These are phyloP conservation scores for Forsythia suspensa DNA, from an alignment of 257 asterid species.

Conservation along the genomic window DNA sequence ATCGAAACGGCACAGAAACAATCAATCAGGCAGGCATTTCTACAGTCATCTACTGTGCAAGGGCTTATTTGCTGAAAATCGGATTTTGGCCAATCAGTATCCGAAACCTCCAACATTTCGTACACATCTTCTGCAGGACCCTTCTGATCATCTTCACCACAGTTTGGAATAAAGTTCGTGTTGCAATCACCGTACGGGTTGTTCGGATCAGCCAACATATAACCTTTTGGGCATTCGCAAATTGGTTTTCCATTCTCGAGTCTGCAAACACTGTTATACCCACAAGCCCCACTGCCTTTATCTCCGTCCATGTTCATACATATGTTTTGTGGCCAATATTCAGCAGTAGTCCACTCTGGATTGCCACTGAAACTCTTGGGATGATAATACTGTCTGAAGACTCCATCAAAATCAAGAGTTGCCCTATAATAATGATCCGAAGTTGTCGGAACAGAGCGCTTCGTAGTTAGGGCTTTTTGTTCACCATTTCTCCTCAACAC, in stretches of 20 bases:
- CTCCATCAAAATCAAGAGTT: conserved; percentile 50
- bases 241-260: conserved; percentile 32
- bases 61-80: conserved; percentile 35
- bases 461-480: background rate
- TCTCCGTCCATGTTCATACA: conserved; percentile 16
- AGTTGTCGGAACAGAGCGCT: conserved; percentile 12
- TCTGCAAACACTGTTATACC: conserved; percentile 51
- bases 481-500: conserved; percentile 30
- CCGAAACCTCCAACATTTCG: conserved; percentile 23
- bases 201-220: conserved; percentile 33
- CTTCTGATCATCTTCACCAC: conserved; percentile 20
- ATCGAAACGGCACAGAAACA: conserved; percentile 58
- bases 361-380: conserved; percentile 29
- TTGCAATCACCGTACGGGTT: conserved; percentile 41
- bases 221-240: conserved; percentile 55
- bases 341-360: conserved; percentile 29
- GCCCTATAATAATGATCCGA: conserved; percentile 42
- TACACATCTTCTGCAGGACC: conserved; percentile 14
- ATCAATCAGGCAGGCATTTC: conserved; percentile 46
- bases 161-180: conserved; percentile 36
- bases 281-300: conserved; percentile 61
- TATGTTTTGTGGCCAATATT: conserved; percentile 38
- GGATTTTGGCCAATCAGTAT: conserved; percentile 41
- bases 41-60: conserved; percentile 30
- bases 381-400: conserved; percentile 39